A percentile compares a stretch with the other conserved stretches of the same genome.
Evolutionary conservation across 768 basidiomycete genomes (phyloP).

Genomic region (Pleurotus salmoneostramineus): DNA sequence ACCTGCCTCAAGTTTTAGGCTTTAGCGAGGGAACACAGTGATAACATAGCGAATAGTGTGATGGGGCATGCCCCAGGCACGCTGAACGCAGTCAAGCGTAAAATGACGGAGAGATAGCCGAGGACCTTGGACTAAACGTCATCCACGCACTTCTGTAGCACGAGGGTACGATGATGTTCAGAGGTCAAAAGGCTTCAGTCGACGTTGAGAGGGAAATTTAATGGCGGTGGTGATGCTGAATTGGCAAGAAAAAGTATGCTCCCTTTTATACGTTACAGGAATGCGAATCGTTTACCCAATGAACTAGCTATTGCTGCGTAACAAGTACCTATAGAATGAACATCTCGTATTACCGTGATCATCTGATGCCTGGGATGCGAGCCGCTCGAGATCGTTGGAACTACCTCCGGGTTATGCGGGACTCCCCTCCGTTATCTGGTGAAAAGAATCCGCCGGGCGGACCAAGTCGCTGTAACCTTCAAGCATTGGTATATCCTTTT

Average conservation of each 20-base stretch:
- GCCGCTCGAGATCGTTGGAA: neutral
- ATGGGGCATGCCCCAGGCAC: neutral
- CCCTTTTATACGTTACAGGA: constrained; percentile 1
- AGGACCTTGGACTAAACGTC: neutral
- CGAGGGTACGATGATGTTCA: neutral
- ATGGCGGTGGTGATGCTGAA: neutral
- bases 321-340: neutral
- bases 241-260: neutral
- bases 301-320: neutral
- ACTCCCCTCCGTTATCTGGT: neutral
- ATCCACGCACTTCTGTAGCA: neutral
- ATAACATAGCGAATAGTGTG: constrained; percentile 10
- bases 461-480: constrained; percentile 5
- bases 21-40: neutral
- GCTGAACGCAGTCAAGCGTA: neutral
- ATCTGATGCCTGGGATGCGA: neutral
- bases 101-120: neutral
- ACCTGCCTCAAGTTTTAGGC: neutral
- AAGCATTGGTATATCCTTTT: constrained; percentile 2
- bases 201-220: neutral
- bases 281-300: constrained; percentile 4
- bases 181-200: no score
- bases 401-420: constrained; percentile 6
- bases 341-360: neutral
- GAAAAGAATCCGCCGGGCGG: constrained; percentile 4